These are phyloP conservation scores for Tubosaeta sp. DNA, from an alignment of 768 basidiomycete genomes.

Conservation along the genomic window DNA sequence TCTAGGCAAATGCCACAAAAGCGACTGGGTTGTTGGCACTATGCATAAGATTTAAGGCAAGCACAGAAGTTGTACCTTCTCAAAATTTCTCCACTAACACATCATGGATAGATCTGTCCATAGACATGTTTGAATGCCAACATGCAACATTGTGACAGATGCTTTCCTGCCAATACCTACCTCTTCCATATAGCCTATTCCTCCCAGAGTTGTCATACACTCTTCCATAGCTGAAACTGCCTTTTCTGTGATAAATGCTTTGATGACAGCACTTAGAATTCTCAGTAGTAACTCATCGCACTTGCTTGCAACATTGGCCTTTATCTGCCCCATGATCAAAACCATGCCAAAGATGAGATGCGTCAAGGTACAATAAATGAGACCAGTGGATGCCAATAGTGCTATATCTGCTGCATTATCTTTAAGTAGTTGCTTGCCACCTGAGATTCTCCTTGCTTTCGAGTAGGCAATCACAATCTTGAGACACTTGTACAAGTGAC, in stretches of 20 bases:
- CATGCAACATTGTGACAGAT: not conserved
- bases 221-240: constrained; percentile 64
- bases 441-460: constrained; percentile 50
- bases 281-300: constrained; percentile 53
- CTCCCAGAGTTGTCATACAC: constrained; percentile 69
- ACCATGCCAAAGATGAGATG: constrained; percentile 62
- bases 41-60: constrained; percentile 63
- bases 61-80: constrained; percentile 71
- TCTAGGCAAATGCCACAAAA: constrained; percentile 46
- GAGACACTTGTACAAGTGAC: constrained; percentile 57
- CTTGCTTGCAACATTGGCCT: constrained; percentile 47
- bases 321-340: constrained; percentile 55
- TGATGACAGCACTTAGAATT: constrained; percentile 64
- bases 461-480: constrained; percentile 65
- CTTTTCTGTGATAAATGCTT: constrained; percentile 67
- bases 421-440: constrained; percentile 45
- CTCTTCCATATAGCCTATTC: constrained; percentile 83
- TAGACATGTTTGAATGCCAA: not conserved
- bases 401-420: constrained; percentile 62
- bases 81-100: constrained; percentile 76
- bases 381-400: constrained; percentile 53
- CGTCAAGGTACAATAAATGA: constrained; percentile 62
- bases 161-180: constrained; percentile 58
- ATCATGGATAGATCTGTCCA: constrained; percentile 54
- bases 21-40: constrained; percentile 44